Percentiles rank a stretch among this genome's conserved stretches.
phyloP scores from a whole-genome alignment of 768 basidiomycete species.

The Xerocomellus amylosporus region DNA sequence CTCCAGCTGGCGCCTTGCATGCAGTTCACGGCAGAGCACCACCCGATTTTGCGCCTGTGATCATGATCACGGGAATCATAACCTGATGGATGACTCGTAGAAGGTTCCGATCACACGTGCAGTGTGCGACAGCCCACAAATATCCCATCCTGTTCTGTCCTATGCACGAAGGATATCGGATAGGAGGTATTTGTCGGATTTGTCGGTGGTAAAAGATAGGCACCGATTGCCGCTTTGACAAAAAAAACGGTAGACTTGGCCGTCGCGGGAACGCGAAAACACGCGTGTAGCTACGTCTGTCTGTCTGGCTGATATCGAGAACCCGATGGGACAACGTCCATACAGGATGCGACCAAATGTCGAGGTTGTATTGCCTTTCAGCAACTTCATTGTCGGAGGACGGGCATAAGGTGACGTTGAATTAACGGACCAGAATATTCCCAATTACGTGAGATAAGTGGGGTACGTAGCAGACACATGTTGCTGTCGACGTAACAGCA shows the following conservation, averaged over 20 bases:
- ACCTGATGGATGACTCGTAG: slow-evolving; percentile 15
- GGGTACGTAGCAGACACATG: slow-evolving; percentile 12
- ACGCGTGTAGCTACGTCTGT: not conserved
- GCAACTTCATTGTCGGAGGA: slow-evolving; percentile 2
- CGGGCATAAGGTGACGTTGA: slow-evolving; percentile 3
- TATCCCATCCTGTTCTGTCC: slow-evolving; percentile 3
- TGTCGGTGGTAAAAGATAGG: slow-evolving; percentile 22
- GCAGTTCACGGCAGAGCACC: slow-evolving; percentile 24
- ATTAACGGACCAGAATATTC: slow-evolving; percentile 15
- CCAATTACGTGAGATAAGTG: slow-evolving; percentile 21
- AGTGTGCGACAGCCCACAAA: slow-evolving; percentile 8
- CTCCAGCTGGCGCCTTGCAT: slow-evolving; percentile 11
- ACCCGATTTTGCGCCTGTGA: slow-evolving; percentile 10
- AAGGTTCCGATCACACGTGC: slow-evolving; percentile 20
- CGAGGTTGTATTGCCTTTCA: slow-evolving; percentile 5
- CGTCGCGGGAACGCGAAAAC: slow-evolving; percentile 17
- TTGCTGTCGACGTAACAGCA: slow-evolving; percentile 28
- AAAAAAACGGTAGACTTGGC: slow-evolving; percentile 13
- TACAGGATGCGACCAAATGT: slow-evolving; percentile 2
- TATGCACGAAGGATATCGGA: slow-evolving; percentile 6
- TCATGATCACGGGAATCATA: slow-evolving; percentile 25
- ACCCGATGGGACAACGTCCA: slow-evolving; percentile 3
- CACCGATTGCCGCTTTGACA: slow-evolving; percentile 17
- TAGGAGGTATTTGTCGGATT: slow-evolving; percentile 21
- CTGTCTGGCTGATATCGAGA: slow-evolving; percentile 15